phyloP scores from a whole-genome alignment of 1,139 yeast species.

The Hemisphaericaspora xylofermentans region DNA sequence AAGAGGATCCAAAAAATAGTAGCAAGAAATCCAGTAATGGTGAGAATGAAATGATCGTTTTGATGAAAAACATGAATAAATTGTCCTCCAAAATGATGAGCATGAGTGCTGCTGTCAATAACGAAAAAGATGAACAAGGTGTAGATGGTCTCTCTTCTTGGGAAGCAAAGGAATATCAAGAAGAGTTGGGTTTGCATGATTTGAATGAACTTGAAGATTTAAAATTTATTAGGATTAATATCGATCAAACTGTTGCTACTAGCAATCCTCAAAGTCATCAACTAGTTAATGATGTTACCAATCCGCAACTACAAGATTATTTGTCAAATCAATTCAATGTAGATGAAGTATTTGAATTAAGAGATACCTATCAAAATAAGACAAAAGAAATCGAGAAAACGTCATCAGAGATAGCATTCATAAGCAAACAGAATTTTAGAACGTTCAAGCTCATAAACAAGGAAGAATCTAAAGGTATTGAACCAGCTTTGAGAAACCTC shows the following conservation, averaged over 20 bases:
- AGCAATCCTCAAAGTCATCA: constrained; percentile 5
- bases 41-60: constrained; percentile 66
- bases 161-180: constrained; percentile 36
- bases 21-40: constrained; percentile 23
- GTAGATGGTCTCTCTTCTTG: constrained; percentile 23
- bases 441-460: constrained; percentile 20
- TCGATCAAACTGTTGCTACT: constrained; percentile 34
- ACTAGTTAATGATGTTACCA: constrained; percentile 11
- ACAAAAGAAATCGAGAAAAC: constrained; percentile 47
- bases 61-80: constrained; percentile 85
- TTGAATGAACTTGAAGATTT: constrained; percentile 50
- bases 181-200: constrained; percentile 63
- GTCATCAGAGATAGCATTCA: constrained; percentile 45
- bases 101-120: constrained; percentile 27
- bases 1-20: constrained; percentile 25
- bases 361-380: constrained; percentile 36
- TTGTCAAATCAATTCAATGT: constrained; percentile 22
- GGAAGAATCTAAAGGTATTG: constrained; percentile 7
- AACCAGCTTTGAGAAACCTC: constrained; percentile 18
- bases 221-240: constrained; percentile 58
- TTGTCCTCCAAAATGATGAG: constrained; percentile 80
- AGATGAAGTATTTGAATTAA: constrained; percentile 33
- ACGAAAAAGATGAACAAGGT: constrained; percentile 12
- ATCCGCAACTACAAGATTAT: constrained; percentile 24
- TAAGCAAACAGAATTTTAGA: constrained; percentile 57